These are phyloP conservation scores for Sugiyamaella paludigena DNA, from an alignment of 1,139 yeast genomes.

Conservation along the genomic window DNA sequence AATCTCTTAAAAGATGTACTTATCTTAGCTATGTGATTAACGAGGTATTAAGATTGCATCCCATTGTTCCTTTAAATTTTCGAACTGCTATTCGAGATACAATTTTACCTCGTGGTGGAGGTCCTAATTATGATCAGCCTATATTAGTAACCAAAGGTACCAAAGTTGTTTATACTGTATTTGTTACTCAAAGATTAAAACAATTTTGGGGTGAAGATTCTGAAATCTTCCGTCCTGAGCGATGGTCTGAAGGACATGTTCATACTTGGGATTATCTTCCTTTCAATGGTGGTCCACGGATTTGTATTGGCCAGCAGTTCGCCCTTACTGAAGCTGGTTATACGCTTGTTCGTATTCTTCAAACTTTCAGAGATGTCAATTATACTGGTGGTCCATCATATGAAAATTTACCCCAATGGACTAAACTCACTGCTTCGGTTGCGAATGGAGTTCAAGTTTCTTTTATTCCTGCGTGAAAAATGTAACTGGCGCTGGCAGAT, in stretches of 20 bases:
- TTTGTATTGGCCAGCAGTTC: slow-evolving; percentile 59
- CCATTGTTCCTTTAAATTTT: slow-evolving; percentile 55
- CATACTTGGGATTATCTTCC: slow-evolving; percentile 38
- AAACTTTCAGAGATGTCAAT: slow-evolving; percentile 31
- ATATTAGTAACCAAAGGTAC: slow-evolving; percentile 49
- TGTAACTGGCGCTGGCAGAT: too few relatives aligned
- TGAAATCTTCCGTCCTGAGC: slow-evolving; percentile 49
- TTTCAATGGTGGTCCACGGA: slow-evolving; percentile 60
- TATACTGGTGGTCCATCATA: slow-evolving; percentile 11
- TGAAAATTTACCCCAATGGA: slow-evolving; percentile 15
- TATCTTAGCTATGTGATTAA: slow-evolving; percentile 50
- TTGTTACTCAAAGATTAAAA: slow-evolving; percentile 46
- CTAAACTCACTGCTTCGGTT: slow-evolving; percentile 23
- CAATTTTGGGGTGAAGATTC: slow-evolving; percentile 51
- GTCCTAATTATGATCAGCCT: slow-evolving; percentile 45
- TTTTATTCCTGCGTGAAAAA: slow-evolving; percentile 16
- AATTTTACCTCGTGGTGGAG: slow-evolving; percentile 37
- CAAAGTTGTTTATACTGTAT: slow-evolving; percentile 45
- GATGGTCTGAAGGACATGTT: slow-evolving; percentile 42
- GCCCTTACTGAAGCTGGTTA: slow-evolving; percentile 57
- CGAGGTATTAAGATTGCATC: slow-evolving; percentile 54
- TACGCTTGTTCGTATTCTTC: slow-evolving; percentile 46
- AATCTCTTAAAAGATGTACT: slow-evolving; percentile 50
- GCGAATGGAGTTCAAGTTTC: slow-evolving; percentile 23
- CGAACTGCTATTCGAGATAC: slow-evolving; percentile 44